These are phyloP conservation scores for Musa itinerans DNA, from an alignment of 176 grass and related monocot genomes.

Conservation along the genomic window DNA sequence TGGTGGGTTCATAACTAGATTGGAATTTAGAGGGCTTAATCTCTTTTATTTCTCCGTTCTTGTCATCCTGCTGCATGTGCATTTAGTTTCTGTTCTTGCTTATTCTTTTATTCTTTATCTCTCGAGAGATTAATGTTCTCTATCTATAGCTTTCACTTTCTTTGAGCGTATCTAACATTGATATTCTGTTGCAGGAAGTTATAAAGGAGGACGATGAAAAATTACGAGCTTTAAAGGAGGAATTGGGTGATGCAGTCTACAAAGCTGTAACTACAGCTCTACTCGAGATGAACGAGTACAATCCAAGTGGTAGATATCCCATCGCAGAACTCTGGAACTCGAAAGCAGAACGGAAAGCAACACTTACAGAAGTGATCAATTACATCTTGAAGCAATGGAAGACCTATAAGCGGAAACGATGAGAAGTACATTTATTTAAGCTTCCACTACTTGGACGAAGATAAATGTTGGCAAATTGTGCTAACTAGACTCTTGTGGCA, in stretches of 20 bases:
- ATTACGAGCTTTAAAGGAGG: constrained; percentile 41
- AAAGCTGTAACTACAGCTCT: constrained; percentile 37
- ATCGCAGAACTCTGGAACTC: constrained; percentile 53
- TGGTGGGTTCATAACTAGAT: no score
- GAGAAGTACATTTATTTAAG: not conserved
- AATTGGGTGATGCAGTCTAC: constrained; percentile 33
- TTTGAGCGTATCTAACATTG: not conserved
- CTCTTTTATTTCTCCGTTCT: no score
- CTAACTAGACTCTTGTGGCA: no score
- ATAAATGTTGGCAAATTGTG: no score
- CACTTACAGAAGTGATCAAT: constrained; percentile 27
- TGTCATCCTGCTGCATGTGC: no score
- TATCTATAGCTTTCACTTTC: not conserved
- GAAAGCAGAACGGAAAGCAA: constrained; percentile 30
- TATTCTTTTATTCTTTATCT: no score
- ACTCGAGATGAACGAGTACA: constrained; percentile 36
- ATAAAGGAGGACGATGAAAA: constrained; percentile 49
- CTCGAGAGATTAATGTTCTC: not conserved
- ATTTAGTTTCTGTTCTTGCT: no score
- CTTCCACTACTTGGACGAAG: no score
- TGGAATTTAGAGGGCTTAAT: no score
- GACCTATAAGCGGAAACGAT: constrained; percentile 21
- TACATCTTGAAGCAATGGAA: constrained; percentile 29
- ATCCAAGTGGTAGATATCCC: constrained; percentile 19
- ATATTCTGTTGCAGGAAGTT: constrained; percentile 30